These are phyloP conservation scores for Auricularia heimuer DNA, from an alignment of 768 basidiomycete genomes.

Conservation along the genomic window DNA sequence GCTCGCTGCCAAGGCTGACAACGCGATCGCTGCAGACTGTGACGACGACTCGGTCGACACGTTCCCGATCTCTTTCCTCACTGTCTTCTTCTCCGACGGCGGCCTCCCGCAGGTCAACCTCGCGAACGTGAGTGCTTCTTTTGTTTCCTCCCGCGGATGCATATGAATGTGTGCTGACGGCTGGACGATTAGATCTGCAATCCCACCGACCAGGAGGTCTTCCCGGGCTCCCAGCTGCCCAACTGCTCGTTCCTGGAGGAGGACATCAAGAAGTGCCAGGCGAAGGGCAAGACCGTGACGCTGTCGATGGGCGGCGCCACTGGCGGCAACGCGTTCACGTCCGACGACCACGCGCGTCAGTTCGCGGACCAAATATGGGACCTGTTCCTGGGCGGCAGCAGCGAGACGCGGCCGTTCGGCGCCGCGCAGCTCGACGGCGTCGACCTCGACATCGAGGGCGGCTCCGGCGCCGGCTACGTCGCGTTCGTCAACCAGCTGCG, in stretches of 20 bases:
- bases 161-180: too few species aligned
- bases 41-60: slow-evolving; percentile 10
- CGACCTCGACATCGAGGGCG: slow-evolving; percentile 14
- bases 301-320: slow-evolving; percentile 11
- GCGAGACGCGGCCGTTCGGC: slow-evolving; percentile 11
- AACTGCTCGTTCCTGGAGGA: slow-evolving; percentile 51
- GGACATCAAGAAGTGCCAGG: slow-evolving; percentile 57
- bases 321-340: slow-evolving; percentile 7
- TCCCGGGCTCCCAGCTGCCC: slow-evolving; percentile 51
- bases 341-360: slow-evolving; percentile 7
- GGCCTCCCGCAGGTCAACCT: slow-evolving; percentile 52
- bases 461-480: slow-evolving; percentile 6
- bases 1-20: not conserved
- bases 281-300: slow-evolving; percentile 45
- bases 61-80: slow-evolving; percentile 10
- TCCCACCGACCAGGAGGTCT: slow-evolving; percentile 42
- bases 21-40: slow-evolving; percentile 2
- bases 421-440: slow-evolving; percentile 11
- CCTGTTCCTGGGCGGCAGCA: slow-evolving; percentile 11
- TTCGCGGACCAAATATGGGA: slow-evolving; percentile 14
- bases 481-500: slow-evolving; percentile 11
- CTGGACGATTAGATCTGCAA: slow-evolving; percentile 40
- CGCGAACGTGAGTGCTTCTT: slow-evolving; percentile 41
- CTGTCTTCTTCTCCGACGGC: slow-evolving; percentile 8
- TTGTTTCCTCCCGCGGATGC: too few species aligned